These are phyloP conservation scores for Gymnopus androsaceus DNA, from an alignment of 1,284 basidiomycete species.

Conservation along the genomic window DNA sequence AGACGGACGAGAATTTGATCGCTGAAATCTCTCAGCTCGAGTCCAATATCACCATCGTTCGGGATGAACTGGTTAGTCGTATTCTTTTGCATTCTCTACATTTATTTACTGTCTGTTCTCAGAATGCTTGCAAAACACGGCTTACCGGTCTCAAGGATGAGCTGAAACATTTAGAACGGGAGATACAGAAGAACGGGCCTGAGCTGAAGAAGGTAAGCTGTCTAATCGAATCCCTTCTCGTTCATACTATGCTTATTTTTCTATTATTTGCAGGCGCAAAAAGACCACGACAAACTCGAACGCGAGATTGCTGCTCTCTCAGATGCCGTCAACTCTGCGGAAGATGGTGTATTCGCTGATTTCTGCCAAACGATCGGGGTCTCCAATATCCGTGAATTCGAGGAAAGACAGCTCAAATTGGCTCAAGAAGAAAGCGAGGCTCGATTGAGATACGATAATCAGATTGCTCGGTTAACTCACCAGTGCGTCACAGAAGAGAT, in stretches of 20 bases:
- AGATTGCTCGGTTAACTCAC: constrained; percentile 85
- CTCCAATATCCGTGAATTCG: constrained; percentile 89
- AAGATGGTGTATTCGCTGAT: constrained; percentile 76
- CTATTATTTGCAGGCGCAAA: constrained; percentile 47
- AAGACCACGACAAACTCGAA: constrained; percentile 52
- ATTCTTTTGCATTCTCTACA: not conserved
- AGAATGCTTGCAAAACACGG: constrained; percentile 67
- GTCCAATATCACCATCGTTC: constrained; percentile 67
- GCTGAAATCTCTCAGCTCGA: constrained; percentile 82
- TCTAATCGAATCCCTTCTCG: not conserved
- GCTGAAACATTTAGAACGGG: constrained; percentile 72
- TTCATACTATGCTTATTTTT: not conserved
- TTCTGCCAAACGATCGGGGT: constrained; percentile 89
- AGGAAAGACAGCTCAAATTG: constrained; percentile 87
- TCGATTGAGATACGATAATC: constrained; percentile 81
- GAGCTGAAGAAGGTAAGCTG: constrained; percentile 63
- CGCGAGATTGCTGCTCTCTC: constrained; percentile 59
- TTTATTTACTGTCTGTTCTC: constrained; percentile 1
- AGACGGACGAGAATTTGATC: constrained; percentile 80
- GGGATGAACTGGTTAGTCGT: constrained; percentile 78
- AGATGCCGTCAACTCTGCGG: constrained; percentile 71
- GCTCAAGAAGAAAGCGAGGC: constrained; percentile 88
- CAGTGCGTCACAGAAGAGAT: constrained; percentile 59
- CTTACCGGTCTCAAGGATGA: constrained; percentile 78
- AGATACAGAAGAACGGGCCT: constrained; percentile 67